These are phyloP conservation scores for Globisporangium rhizosaccharum DNA, from an alignment of 352 stramenopile species.

Conservation along the genomic window DNA sequence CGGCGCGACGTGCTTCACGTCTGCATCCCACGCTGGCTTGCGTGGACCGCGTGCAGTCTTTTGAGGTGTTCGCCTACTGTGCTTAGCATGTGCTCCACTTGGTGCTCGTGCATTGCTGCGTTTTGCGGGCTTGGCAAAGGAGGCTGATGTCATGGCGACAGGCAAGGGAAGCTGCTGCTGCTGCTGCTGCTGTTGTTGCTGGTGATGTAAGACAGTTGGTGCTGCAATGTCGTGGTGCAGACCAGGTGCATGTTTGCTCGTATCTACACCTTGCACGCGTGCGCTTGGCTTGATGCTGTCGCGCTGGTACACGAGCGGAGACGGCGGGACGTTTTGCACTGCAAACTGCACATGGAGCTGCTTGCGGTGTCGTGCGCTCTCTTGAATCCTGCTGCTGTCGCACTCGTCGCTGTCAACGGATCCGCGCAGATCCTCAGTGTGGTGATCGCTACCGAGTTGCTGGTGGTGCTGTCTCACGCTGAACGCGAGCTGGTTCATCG, in stretches of 20 bases:
- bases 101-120: background rate
- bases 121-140: background rate
- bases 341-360: conserved; percentile 40
- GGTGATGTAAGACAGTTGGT: background rate
- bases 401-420: background rate
- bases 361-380: background rate
- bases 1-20: conserved; percentile 20
- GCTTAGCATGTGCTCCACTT: background rate
- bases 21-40: conserved; percentile 41
- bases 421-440: background rate
- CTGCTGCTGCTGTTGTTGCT: background rate
- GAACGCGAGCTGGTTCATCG: conserved; percentile 24
- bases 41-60: background rate
- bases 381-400: background rate
- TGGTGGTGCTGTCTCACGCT: conserved; percentile 1
- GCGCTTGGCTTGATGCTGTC: background rate
- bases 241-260: background rate
- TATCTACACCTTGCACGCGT: background rate
- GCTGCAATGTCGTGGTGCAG: background rate
- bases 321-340: conserved; percentile 33
- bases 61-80: background rate
- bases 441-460: background rate
- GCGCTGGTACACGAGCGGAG: conserved; percentile 31
- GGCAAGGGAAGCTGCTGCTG: background rate
- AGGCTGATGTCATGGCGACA: background rate